Percentiles rank a stretch among this genome's conserved stretches.
phyloP scores from a whole-genome alignment of 2,329 filamentous ascomycete genomes.

The Xylaria sp. region DNA sequence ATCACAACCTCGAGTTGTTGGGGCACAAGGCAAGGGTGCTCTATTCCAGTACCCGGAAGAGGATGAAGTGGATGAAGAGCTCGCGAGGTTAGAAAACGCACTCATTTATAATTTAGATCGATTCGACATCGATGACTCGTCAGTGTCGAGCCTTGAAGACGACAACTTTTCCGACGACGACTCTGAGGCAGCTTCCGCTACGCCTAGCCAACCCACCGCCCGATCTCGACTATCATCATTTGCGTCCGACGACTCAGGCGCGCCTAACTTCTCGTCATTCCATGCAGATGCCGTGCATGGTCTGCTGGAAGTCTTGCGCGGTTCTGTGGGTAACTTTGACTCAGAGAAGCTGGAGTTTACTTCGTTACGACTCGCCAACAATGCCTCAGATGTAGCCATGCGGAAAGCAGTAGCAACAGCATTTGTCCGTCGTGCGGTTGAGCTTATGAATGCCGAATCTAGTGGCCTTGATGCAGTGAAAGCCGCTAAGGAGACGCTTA shows the following conservation, averaged over 20 bases:
- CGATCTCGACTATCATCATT: constrained; percentile 76
- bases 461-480: constrained; percentile 68
- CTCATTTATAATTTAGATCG: constrained; percentile 65
- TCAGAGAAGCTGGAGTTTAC: constrained; percentile 87
- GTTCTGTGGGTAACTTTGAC: constrained; percentile 81
- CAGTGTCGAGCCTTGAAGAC: constrained; percentile 69
- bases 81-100: constrained; percentile 63
- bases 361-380: constrained; percentile 87
- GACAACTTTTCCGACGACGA: constrained; percentile 74
- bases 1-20: constrained; percentile 59
- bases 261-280: constrained; percentile 70
- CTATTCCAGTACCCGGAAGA: constrained; percentile 58
- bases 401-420: constrained; percentile 86
- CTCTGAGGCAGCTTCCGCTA: constrained; percentile 65
- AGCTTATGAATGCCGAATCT: constrained; percentile 67
- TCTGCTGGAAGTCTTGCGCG: constrained; percentile 85
- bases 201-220: constrained; percentile 68
- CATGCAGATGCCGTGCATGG: constrained; percentile 87
- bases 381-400: constrained; percentile 89
- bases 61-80: constrained; percentile 62
- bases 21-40: constrained; percentile 61
- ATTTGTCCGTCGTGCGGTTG: constrained; percentile 82
- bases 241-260: constrained; percentile 75
- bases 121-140: constrained; percentile 64
- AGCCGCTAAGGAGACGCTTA: constrained; percentile 72